Evolutionary conservation across 2,329 filamentous ascomycete genomes (phyloP), one percentile per base, ranked within the genome.

Genomic region (Scopulariopsis brevicaulis): DNA sequence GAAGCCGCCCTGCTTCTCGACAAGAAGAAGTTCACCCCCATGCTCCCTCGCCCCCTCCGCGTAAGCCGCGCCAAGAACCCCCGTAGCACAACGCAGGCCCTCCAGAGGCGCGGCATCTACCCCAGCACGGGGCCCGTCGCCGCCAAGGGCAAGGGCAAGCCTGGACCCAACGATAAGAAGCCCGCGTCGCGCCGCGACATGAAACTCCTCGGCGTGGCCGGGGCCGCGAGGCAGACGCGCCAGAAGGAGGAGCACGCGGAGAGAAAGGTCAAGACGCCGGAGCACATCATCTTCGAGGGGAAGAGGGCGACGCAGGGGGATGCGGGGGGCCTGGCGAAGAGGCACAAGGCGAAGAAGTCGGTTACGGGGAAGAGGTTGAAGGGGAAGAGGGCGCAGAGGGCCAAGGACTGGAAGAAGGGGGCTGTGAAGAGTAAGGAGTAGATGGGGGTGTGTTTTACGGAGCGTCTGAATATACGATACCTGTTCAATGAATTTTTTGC

Each of bases 11-110:
- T 99, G 14, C 80, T 95, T 46, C 83, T 93, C 61, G 82, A 96
- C 69, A 92, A 85, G 61, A 96, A 97, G 77, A 94, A 89, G 65
- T 97, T 92, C 67, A 91, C 93, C 18, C 93, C 93, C 20, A 86
- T 96, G 82, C 83, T 97, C n/a, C 93, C 93, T 11, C 85, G 94
- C 53, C 82, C 86, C 63, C 78, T 99, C 37, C 87, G 94, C 57
- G 92, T 99, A 53, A 87, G 84, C 54, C 85, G 94, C 60, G 94
- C 94, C 67, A 93, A 91, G 71, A 87, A 87, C 59, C 81, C 80
- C 40, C 78, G 80, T 66, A 83, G 83, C 71, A 84, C 81, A 7
- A 70, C 73, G 46, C 71, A 77, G 32, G 80, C 80, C 57, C 70
- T 82, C 63, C 79, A 76, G 59, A 67, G 80, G 62, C 50, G 51